Base-by-base conservation (phyloP, 1,139 yeast genomes). In the Yamadazyma oceani region DNA sequence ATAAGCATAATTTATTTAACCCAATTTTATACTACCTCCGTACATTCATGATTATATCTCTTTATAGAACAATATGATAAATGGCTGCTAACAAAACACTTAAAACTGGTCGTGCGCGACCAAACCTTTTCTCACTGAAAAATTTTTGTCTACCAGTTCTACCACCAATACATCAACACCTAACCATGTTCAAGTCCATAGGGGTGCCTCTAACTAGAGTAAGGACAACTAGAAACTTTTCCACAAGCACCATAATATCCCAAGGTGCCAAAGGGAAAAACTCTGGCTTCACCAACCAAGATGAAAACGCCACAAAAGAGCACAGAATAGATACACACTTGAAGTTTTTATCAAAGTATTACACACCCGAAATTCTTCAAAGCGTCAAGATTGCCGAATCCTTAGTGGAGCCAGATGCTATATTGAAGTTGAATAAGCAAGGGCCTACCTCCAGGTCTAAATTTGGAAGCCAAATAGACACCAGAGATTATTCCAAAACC, bases 331-430 rank as follows among this genome's bases (percentile, higher is more conserved):
- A 56, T 19, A 56, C 70, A 42, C 94, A 85, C 59, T 50, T 82
- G 44, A 75, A 80, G 35, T 76, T 75, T 46, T 73, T 87, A 47
- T 65, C 77, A 34, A 76, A 85, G 55, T 87, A 79, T 64, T 87
- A 87, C 58, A 78, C 87, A 8, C 88, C 88, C 21, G 83, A 82
- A 41, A 69, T 89, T 37, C 75, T 90, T 46, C 85, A 87, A 54
- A 80, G 95, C 39, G 87, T 90, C 50, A 69, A 85, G 50, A 73
- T 85, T 36, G 85, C 97, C 1, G 96, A 90, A 62, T 69, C 85
- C 4, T 72, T 78, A 26, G 80, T 88, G 37, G 70, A 78, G 12
- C 94, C 95, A 13, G 66, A 75, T 38, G 75, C 79, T 48, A 75
- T 65, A 36, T 57, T 69, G 41, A 57, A 60, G 17, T 51, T 69